These are phyloP conservation scores for Penstemon davidsonii DNA, from an alignment of 257 asterid species.

Conservation along the genomic window DNA sequence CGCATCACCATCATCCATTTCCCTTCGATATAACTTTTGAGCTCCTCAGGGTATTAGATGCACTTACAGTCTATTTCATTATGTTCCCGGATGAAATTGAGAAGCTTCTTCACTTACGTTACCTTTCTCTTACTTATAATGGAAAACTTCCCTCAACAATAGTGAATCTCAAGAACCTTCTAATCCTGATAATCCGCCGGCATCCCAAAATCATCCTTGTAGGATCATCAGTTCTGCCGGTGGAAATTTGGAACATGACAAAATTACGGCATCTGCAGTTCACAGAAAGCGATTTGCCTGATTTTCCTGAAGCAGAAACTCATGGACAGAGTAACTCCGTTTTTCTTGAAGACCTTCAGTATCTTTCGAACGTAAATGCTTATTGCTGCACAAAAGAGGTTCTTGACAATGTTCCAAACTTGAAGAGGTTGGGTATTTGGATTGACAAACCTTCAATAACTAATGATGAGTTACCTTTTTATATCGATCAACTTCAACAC, in stretches of 20 bases:
- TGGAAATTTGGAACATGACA: slow-evolving; percentile 42
- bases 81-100: slow-evolving; percentile 29
- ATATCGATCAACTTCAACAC: slow-evolving; percentile 20
- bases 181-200: slow-evolving; percentile 31
- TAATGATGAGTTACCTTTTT: not conserved
- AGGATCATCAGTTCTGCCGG: slow-evolving; percentile 34
- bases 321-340: not conserved
- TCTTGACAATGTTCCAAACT: slow-evolving; percentile 35
- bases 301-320: not conserved
- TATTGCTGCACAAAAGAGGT: slow-evolving; percentile 28
- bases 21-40: slow-evolving; percentile 29
- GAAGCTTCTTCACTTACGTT: slow-evolving; percentile 30
- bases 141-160: slow-evolving; percentile 2
- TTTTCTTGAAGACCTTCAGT: slow-evolving; percentile 31
- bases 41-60: slow-evolving; percentile 38
- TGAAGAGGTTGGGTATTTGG: slow-evolving; percentile 37
- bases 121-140: slow-evolving; percentile 35
- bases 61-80: slow-evolving; percentile 33
- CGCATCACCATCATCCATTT: slow-evolving; percentile 31
- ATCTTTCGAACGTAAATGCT: slow-evolving; percentile 28
- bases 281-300: slow-evolving; percentile 30
- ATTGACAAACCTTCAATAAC: slow-evolving; percentile 5
- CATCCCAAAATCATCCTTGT: slow-evolving; percentile 32
- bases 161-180: slow-evolving; percentile 24
- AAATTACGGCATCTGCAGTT: slow-evolving; percentile 40